Conservation (phyloP, 108 stramenopile species). For the Skeletonema tropicum region DNA sequence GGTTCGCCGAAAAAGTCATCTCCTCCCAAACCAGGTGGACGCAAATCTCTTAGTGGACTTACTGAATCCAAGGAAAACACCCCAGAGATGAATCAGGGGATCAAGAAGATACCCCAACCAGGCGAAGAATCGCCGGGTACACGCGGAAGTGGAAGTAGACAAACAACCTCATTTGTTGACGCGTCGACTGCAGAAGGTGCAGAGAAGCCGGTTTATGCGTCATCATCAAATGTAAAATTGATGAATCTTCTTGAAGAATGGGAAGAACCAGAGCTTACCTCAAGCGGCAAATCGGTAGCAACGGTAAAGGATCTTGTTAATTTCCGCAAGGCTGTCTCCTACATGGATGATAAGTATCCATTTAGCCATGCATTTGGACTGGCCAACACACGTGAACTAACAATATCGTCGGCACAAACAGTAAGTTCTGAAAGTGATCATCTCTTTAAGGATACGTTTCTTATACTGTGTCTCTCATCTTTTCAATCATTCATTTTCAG, state of each 20-base stretch:
- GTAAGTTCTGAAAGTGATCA: background rate
- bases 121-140: background rate
- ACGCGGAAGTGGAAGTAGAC: background rate
- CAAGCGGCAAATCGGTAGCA: constrained; percentile 32
- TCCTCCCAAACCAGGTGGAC: constrained; percentile 4
- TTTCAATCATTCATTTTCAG: background rate
- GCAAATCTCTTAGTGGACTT: constrained; percentile 8
- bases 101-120: background rate
- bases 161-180: background rate
- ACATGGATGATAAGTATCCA: constrained; percentile 67
- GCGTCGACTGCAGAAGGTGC: background rate
- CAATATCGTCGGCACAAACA: background rate
- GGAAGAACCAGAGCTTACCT: constrained; percentile 61
- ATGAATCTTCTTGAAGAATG: constrained; percentile 55
- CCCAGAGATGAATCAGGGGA: background rate
- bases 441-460: background rate
- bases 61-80: background rate
- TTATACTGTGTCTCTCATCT: background rate
- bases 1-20: background rate
- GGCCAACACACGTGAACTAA: constrained; percentile 16
- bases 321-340: constrained; percentile 64
- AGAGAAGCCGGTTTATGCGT: constrained; percentile 1
- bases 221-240: constrained; percentile 16
- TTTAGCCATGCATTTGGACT: constrained; percentile 70
- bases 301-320: constrained; percentile 65